Base-by-base conservation (phyloP, 164 flowering plant genomes). In the Tetracentron sinense region DNA sequence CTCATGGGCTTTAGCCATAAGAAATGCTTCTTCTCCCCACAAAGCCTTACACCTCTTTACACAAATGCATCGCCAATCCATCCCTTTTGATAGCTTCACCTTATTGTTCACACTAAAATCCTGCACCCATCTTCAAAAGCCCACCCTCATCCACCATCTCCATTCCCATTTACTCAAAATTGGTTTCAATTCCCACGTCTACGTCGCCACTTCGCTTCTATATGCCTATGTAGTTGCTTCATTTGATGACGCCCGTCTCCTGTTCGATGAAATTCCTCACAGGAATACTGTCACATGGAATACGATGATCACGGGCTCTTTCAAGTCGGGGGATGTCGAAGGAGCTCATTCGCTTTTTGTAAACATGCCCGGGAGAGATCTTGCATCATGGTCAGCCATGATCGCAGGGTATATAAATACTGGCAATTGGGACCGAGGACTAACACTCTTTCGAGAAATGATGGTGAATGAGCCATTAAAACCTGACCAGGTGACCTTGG, bases 181-280 rank as follows among this genome's bases (percentile, higher is more conserved):
- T 7, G 87, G 85, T 2, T 77, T 82, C 53, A 12, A 6, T 44
- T 11, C 75, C 1, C 81, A 85, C 25, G 75, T 84, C 3, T 81
- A 82, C 30, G 85, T 80, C 0, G 86, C 78, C 33, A 84, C 83
- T 25, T 75, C 78, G 2, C 82, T 88, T 0, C 64, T 88, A 0
- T 7, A 76, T 33, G 70, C 71, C 0, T 88, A 84, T 20, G 73
- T 38, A 1, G 42, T 61, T 1, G n/a, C 58, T 2, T 75, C 74
- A 0, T 74, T 88, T 21, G 12, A 10, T 0, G 74, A 75, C 48
- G 88, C 87, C 0, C 57, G 83, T 51, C 10, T 7, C 1, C 51
- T 86, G 84, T 88, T 88, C 59, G 92, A 86, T 19, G 83, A 83
- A 85, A 78, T 83, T 81, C 87, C 85, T 20, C 56, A 67, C 1